phyloP scores from a whole-genome alignment of 305 asterid species.

The Plantago lanceolata region DNA sequence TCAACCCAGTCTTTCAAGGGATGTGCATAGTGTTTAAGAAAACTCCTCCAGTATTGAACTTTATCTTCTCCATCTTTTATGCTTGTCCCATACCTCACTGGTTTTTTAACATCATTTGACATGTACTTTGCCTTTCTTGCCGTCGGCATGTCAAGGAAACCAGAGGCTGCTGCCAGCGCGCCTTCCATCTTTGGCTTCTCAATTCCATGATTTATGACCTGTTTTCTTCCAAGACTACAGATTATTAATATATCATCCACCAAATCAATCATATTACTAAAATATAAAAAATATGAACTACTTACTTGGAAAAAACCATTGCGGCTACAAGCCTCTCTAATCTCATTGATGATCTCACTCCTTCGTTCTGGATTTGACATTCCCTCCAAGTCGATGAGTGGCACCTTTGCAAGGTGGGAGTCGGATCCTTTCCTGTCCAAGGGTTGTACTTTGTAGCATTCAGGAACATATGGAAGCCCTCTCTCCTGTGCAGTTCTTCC shows the following conservation, averaged over 20 bases:
- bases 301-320: constrained; percentile 45
- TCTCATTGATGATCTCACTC: constrained; percentile 22
- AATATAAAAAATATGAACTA: background rate
- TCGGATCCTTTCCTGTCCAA: constrained; percentile 8
- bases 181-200: constrained; percentile 30
- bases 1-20: constrained; percentile 37
- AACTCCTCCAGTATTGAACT: constrained; percentile 36
- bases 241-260: background rate
- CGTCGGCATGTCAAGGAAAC: constrained; percentile 35
- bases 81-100: constrained; percentile 37
- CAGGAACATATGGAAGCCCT: constrained; percentile 29
- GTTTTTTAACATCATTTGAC: constrained; percentile 33
- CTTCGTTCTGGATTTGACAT: constrained; percentile 21
- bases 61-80: constrained; percentile 33
- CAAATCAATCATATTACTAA: background rate
- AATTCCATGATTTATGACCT: constrained; percentile 45
- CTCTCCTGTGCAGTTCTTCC: constrained; percentile 37
- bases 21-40: constrained; percentile 47
- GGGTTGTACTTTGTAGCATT: constrained; percentile 30
- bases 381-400: constrained; percentile 30
- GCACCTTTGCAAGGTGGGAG: constrained; percentile 14
- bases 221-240: background rate
- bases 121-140: constrained; percentile 31
- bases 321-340: constrained; percentile 28
- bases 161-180: constrained; percentile 30